Percentiles rank a stretch among this genome's conserved stretches.
Conservation (phyloP, 1,284 basidiomycete genomes). For the Schizophyllum commune region DNA sequence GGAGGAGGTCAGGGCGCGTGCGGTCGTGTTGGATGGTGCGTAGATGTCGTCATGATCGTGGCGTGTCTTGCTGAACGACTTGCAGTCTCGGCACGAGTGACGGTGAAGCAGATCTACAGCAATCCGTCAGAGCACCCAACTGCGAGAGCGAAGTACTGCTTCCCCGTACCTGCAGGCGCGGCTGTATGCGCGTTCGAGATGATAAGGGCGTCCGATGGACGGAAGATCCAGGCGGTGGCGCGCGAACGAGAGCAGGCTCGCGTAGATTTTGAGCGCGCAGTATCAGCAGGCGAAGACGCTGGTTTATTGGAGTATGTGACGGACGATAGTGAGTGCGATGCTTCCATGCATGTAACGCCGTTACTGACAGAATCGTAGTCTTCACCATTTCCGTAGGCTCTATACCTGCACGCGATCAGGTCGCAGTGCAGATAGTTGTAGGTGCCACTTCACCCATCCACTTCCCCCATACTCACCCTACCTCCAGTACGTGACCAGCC, state of each 20-base stretch:
- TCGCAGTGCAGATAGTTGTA: conserved; percentile 37
- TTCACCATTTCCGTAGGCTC: conserved; percentile 52
- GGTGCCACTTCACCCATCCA: conserved; percentile 8
- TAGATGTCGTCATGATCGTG: conserved; percentile 1
- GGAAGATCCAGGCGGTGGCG: conserved; percentile 35
- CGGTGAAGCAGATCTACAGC: conserved; percentile 39
- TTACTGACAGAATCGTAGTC: conserved; percentile 24
- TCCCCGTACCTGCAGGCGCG: conserved; percentile 50
- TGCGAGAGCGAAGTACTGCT: conserved; percentile 42
- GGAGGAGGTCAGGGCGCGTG: conserved; percentile 32
- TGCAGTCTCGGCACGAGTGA: conserved; percentile 42
- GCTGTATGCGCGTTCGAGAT: conserved; percentile 45
- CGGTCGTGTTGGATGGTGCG: conserved; percentile 40
- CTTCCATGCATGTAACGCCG: not conserved
- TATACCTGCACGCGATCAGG: conserved; percentile 31
- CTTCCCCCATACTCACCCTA: not conserved
- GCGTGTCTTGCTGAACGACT: not conserved
- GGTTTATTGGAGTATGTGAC: conserved; percentile 42
- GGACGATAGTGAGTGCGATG: conserved; percentile 37
- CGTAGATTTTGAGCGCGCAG: conserved; percentile 33
- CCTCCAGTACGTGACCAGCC: conserved; percentile 26
- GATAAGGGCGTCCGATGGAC: conserved; percentile 27
- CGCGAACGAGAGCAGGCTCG: conserved; percentile 42
- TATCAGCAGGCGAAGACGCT: conserved; percentile 31
- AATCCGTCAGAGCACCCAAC: conserved; percentile 32